Evolutionary conservation across 768 basidiomycete species (phyloP).

Genomic region (Pholiota molesta): DNA sequence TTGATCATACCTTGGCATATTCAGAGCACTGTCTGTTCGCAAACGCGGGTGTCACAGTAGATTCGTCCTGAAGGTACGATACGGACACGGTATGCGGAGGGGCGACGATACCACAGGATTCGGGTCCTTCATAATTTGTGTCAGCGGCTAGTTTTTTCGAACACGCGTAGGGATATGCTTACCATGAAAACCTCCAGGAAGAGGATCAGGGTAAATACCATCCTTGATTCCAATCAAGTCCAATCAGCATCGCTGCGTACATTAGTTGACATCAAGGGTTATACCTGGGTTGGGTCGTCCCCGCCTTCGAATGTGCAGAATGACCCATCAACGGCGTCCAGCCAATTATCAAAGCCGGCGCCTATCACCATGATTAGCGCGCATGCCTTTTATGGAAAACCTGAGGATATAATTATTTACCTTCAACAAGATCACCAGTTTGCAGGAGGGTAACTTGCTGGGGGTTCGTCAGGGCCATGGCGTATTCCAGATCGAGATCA

Average conservation of each 20-base stretch:
- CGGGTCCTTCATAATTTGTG: conserved; percentile 27
- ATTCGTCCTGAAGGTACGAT: conserved; percentile 38
- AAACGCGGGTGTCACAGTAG: conserved; percentile 29
- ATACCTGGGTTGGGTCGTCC: conserved; percentile 39
- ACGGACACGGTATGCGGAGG: conserved; percentile 39
- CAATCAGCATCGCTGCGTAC: background rate
- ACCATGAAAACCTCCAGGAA: conserved; percentile 29
- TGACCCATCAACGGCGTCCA: conserved; percentile 47
- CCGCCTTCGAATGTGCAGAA: conserved; percentile 51
- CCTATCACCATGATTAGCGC: conserved; percentile 24
- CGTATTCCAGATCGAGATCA: conserved; percentile 60
- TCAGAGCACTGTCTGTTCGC: conserved; percentile 40
- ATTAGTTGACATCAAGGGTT: background rate
- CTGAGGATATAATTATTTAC: conserved; percentile 19
- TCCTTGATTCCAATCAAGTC: conserved; percentile 11
- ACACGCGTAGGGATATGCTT: background rate
- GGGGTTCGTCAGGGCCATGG: conserved; percentile 46
- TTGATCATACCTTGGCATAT: conserved; percentile 29
- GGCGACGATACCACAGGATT: conserved; percentile 39
- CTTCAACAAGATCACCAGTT: conserved; percentile 44
- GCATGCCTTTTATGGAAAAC: background rate
- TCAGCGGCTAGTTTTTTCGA: background rate
- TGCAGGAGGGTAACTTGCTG: conserved; percentile 47
- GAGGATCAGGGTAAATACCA: conserved; percentile 24
- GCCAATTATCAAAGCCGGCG: conserved; percentile 49